These are phyloP conservation scores for Jimgerdemannia lactiflua DNA, from an alignment of 192 early-diverging fungal species.

Conservation along the genomic window DNA sequence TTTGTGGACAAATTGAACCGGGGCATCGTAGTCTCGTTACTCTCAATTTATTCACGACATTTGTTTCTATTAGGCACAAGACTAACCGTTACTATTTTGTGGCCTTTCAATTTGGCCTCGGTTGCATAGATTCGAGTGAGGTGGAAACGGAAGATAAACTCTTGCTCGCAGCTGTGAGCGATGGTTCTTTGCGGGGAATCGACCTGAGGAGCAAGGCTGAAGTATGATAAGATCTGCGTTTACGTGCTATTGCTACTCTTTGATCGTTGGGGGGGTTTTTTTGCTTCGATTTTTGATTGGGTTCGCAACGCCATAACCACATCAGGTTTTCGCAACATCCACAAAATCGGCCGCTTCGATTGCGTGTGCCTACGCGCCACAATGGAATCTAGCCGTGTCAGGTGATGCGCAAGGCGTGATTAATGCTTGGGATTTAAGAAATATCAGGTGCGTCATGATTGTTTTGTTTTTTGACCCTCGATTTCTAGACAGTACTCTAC, in stretches of 20 bases:
- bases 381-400: constrained; percentile 26
- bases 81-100: too few species aligned
- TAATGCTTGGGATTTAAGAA: constrained; percentile 37
- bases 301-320: neutral
- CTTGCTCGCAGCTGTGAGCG: constrained; percentile 32
- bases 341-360: constrained; percentile 21
- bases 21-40: too few species aligned
- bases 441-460: constrained; percentile 31
- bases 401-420: constrained; percentile 47
- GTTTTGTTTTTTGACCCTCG: neutral
- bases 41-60: neutral
- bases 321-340: constrained; percentile 36
- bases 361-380: constrained; percentile 31
- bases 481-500: neutral
- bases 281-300: too few species aligned
- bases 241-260: too few species aligned
- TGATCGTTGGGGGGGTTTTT: neutral
- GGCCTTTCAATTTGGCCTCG: neutral
- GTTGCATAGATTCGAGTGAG: constrained; percentile 36
- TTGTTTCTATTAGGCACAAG: neutral
- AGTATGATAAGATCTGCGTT: constrained; percentile 14
- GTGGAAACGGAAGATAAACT: constrained; percentile 44
- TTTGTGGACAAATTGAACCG: too few species aligned
- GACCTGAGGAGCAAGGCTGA: constrained; percentile 47
- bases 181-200: constrained; percentile 38